These are phyloP conservation scores for Salix viminalis DNA, from an alignment of 345 rosid genomes.

Conservation along the genomic window DNA sequence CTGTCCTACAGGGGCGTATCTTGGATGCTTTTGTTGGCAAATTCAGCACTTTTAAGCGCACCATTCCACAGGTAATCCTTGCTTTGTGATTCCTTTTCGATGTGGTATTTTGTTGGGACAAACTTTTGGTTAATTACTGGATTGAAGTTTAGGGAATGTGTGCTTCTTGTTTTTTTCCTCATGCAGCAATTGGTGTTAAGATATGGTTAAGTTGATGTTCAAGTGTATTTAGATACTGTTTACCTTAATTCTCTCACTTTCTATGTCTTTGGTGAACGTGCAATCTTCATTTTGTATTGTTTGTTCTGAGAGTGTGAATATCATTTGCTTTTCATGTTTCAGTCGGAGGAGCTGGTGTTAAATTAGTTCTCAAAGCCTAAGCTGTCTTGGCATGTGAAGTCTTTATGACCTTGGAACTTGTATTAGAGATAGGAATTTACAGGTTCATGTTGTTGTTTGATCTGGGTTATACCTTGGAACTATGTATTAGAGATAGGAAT, in stretches of 20 bases:
- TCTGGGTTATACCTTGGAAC: background rate
- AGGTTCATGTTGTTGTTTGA: background rate
- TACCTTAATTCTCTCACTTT: background rate
- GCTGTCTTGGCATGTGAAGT: background rate
- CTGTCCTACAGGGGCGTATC: slow-evolving; percentile 70
- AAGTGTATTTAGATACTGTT: background rate
- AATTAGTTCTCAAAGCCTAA: background rate
- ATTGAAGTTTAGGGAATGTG: background rate
- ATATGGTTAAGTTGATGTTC: too few relatives aligned
- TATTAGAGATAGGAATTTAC: background rate
- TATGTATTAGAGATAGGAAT: background rate
- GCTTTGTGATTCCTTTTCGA: slow-evolving; percentile 16
- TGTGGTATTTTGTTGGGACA: background rate
- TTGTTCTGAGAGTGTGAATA: background rate
- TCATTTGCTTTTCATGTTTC: background rate
- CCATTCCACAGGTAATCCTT: slow-evolving; percentile 87
- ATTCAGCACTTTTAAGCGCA: slow-evolving; percentile 94
- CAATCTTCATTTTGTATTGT: background rate
- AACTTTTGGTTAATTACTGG: background rate
- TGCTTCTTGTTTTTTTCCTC: too few relatives aligned
- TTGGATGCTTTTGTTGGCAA: slow-evolving; percentile 99
- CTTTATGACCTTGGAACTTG: background rate
- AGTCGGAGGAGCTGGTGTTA: background rate
- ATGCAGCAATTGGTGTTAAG: too few relatives aligned
- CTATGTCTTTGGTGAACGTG: background rate